These are phyloP conservation scores for Aphanomyces astaci DNA, from an alignment of 352 stramenopile genomes.

Conservation along the genomic window DNA sequence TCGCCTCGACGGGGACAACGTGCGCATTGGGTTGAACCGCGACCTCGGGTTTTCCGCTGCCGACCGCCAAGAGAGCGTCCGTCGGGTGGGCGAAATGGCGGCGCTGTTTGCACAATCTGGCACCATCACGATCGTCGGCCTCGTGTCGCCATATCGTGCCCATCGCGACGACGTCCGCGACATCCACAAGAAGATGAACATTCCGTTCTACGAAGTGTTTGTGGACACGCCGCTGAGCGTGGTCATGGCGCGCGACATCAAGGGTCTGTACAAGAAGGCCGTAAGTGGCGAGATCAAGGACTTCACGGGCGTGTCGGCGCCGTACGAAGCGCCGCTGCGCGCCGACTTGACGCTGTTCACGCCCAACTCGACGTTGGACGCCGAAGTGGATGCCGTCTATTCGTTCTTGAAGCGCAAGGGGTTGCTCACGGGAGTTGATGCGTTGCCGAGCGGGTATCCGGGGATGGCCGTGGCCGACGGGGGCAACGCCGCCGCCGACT, in stretches of 20 bases:
- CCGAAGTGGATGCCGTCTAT: conserved; percentile 59
- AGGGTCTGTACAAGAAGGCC: conserved; percentile 92
- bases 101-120: conserved; percentile 94
- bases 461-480: conserved; percentile 84
- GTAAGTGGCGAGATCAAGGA: conserved; percentile 95
- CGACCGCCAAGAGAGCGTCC: conserved; percentile 94
- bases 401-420: conserved; percentile 50
- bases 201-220: conserved; percentile 98
- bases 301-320: conserved; percentile 98
- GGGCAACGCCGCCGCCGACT: conserved; percentile 60
- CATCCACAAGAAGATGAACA: conserved; percentile 86
- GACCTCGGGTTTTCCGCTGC: conserved; percentile 94
- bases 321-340: conserved; percentile 92
- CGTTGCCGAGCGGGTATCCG: conserved; percentile 50
- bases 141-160: conserved; percentile 94
- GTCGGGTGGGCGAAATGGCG: conserved; percentile 94
- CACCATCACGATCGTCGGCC: conserved; percentile 95
- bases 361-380: conserved; percentile 90
- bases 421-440: conserved; percentile 50
- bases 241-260: conserved; percentile 95
- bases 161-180: conserved; percentile 92
- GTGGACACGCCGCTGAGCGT: conserved; percentile 96
- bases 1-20: conserved; percentile 97
- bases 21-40: conserved; percentile 96
- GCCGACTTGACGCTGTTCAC: conserved; percentile 95